Evolutionary conservation across 2,329 filamentous ascomycete genomes (phyloP), one percentile per base, ranked within the genome.

Genomic region (Cladorrhinum sp.): DNA sequence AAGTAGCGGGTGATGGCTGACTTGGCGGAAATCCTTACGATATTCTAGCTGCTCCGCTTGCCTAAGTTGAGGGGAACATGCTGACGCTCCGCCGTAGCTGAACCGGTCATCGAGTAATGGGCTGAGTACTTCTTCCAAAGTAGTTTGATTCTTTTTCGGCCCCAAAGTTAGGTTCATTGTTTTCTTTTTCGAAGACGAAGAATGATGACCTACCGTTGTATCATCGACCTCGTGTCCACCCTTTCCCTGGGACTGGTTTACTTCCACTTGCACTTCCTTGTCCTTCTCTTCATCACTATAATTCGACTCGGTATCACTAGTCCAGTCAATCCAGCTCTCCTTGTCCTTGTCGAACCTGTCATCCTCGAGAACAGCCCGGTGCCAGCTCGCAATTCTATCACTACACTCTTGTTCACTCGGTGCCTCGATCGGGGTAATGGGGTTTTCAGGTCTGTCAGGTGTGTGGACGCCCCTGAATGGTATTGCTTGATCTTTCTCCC

Each of bases 391-490:
- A n/a, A 69, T 66, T 20, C 57, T 59, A n/a, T 60, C 49, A 5
- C 65, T 64, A 41, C 71, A 73, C 62, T 72, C 66, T 29, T 70
- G 68, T 24, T 72, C 71, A 1, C 67, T 64, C 1, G 71, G 71
- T 2, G 66, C 64, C 45, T 70, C 63, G 8, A 56, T 36, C 1
- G 64, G 65, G 3, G 57, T 59, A 13, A 67, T 18, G 2, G 67
- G 57, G 8, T 64, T 58, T 1, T 32, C 8, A 0, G 67, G 70
- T 1, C 70, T 66, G 56, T 73, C 71, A 7, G 71, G 71, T 1
- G 65, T 65, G 50, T 56, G 53, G 27, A 49, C 38, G 32, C 25
- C 41, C 16, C 53, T 36, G 41, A 56, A 56, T 24, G 38, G n/a
- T 49, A 23, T 23, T 2, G 52, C 1, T 41, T 45, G 29, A 10